Conservation (phyloP, 805 yeast species). For the Saturnispora serradocipensis region DNA sequence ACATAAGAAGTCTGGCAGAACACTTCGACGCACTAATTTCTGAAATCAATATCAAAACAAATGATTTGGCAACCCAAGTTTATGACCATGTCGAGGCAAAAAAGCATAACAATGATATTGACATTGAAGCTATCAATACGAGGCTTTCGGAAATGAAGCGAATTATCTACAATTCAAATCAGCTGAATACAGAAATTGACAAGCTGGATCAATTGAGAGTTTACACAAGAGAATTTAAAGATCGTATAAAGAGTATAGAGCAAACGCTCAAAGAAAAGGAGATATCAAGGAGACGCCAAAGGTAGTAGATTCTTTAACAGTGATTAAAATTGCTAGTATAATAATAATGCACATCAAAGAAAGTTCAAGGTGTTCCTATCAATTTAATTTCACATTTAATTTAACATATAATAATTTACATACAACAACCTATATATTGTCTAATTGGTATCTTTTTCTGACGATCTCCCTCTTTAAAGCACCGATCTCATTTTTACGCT, state of each 20-base stretch:
- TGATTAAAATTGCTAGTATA: not conserved
- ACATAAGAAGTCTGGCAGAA: conserved; percentile 48
- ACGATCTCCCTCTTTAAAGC: conserved; percentile 15
- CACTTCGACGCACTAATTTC: conserved; percentile 57
- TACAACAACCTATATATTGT: not conserved
- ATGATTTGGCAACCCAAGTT: conserved; percentile 27
- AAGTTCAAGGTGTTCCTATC: not conserved
- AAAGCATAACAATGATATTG: conserved; percentile 18
- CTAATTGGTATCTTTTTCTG: conserved; percentile 1
- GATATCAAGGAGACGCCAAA: not conserved
- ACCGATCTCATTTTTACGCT: conserved; percentile 12
- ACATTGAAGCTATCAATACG: conserved; percentile 15
- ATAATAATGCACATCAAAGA: not conserved
- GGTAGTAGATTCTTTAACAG: not conserved
- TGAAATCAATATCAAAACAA: conserved; percentile 50
- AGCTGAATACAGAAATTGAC: conserved; percentile 24
- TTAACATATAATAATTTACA: not conserved
- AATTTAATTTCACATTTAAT: not conserved
- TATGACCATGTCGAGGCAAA: conserved; percentile 20
- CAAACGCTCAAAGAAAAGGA: conserved; percentile 13
- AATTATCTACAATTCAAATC: conserved; percentile 20
- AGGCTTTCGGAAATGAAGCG: conserved; percentile 15
- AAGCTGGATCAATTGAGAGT: conserved; percentile 26
- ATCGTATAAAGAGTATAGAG: conserved; percentile 20
- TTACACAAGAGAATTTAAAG: conserved; percentile 25